These are phyloP conservation scores for Sclerotinia nivalis DNA, from an alignment of 2,329 filamentous ascomycete species.

Conservation along the genomic window DNA sequence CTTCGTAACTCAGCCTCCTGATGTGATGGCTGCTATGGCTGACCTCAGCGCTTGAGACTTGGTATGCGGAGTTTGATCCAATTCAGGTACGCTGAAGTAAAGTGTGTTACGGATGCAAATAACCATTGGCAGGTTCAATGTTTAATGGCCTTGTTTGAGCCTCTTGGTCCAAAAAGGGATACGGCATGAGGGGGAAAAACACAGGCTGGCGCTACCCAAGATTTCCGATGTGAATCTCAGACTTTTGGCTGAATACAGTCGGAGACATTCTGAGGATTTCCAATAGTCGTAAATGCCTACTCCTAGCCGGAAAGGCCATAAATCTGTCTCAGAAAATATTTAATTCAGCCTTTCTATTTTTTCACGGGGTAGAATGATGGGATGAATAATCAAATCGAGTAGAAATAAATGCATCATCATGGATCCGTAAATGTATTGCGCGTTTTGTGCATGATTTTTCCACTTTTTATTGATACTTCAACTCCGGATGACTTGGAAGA, in stretches of 20 bases:
- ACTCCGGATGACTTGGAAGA: not conserved
- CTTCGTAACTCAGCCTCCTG: conserved; percentile 11
- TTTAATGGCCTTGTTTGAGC: not conserved
- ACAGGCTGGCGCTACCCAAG: not conserved
- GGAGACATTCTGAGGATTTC: not conserved
- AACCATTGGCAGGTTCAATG: not conserved
- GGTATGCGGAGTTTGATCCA: not conserved
- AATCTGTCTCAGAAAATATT: not conserved
- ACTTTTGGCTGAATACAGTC: not conserved
- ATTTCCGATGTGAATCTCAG: not conserved
- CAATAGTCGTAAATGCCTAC: not conserved
- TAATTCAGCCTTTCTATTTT: not conserved
- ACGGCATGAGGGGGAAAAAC: not conserved
- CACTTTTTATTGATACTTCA: conserved; percentile 1
- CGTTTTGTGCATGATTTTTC: conserved; percentile 2
- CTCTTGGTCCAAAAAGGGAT: not conserved
- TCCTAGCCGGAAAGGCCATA: not conserved
- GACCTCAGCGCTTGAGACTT: conserved; percentile 14
- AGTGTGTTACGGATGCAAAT: not conserved
- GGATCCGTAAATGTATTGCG: not conserved
- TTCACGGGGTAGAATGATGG: too few species aligned
- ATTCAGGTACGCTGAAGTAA: not conserved
- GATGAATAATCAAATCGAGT: too few species aligned
- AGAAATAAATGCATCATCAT: not conserved
- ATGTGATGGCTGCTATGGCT: not conserved